These are phyloP conservation scores for Quercus suber DNA, from an alignment of 306 rosid species.

Conservation along the genomic window DNA sequence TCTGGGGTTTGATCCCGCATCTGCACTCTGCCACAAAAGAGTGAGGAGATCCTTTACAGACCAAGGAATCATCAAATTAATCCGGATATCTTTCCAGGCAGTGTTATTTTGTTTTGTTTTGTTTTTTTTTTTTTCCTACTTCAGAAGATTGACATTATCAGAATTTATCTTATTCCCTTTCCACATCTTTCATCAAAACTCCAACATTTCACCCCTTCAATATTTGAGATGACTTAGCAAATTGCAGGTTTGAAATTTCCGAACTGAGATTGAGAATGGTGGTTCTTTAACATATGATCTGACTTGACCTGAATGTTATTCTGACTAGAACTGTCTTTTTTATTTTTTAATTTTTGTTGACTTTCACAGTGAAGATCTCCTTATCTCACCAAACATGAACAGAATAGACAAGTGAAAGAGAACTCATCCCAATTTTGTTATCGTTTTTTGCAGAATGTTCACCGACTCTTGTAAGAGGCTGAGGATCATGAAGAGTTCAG, in stretches of 20 bases:
- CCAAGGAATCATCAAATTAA: not conserved
- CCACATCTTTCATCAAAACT: not conserved
- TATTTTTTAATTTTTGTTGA: not conserved
- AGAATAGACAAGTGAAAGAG: not conserved
- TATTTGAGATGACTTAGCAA: not conserved
- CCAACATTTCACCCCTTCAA: not conserved
- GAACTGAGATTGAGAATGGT: no score
- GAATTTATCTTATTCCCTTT: not conserved
- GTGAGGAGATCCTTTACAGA: not conserved
- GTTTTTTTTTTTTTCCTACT: not conserved
- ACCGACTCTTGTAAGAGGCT: slow-evolving; percentile 74
- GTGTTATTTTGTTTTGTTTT: not conserved
- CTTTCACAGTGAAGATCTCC: not conserved
- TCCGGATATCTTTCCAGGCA: not conserved
- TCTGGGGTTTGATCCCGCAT: no score
- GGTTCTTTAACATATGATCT: not conserved
- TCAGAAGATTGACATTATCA: not conserved
- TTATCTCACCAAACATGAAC: not conserved
- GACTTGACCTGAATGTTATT: not conserved
- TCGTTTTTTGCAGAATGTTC: slow-evolving; percentile 70
- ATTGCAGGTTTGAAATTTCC: not conserved
- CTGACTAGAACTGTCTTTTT: not conserved
- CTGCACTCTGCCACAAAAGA: no score
- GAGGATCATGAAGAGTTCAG: slow-evolving; percentile 97
- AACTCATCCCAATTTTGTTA: slow-evolving; percentile 8